Conservation (phyloP, 768 basidiomycete genomes). For the Kwoniella newhampshirensis region DNA sequence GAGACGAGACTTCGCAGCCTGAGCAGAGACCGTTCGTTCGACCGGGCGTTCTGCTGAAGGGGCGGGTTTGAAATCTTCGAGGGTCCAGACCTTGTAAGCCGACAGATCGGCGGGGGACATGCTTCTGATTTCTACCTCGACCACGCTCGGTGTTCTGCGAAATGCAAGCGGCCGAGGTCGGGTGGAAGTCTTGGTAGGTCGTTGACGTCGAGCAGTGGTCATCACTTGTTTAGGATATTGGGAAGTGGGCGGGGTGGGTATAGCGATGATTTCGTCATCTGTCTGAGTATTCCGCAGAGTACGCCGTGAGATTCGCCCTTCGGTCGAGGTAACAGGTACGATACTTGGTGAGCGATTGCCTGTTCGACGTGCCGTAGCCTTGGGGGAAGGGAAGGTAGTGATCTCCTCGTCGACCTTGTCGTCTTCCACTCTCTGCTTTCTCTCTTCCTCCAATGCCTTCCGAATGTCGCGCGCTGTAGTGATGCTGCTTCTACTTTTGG, state of each 20-base stretch:
- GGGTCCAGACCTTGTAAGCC: slow-evolving; percentile 1
- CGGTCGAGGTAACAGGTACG: too few relatives aligned
- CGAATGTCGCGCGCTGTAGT: neutral
- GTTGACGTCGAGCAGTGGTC: too few relatives aligned
- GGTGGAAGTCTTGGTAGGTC: neutral
- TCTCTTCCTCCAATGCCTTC: neutral
- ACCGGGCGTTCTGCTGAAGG: neutral
- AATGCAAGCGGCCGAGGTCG: neutral
- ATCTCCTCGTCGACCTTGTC: slow-evolving; percentile 17
- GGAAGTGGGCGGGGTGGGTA: slow-evolving; percentile 2
- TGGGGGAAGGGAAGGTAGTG: slow-evolving; percentile 8
- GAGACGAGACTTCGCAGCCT: neutral
- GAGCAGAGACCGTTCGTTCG: neutral
- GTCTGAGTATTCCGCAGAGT: neutral
- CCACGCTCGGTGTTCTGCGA: slow-evolving; percentile 6
- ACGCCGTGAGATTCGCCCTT: too few relatives aligned
- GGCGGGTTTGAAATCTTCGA: neutral
- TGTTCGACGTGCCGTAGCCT: neutral
- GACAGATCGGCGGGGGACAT: slow-evolving; percentile 11
- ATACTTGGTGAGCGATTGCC: neutral
- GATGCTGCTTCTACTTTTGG: too few relatives aligned
- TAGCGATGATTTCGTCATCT: slow-evolving; percentile 12
- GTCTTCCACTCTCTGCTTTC: slow-evolving; percentile 6
- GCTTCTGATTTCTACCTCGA: slow-evolving; percentile 10
- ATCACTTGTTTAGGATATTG: too few relatives aligned